phyloP scores from a whole-genome alignment of 1,139 yeast species.

The Eremothecium sinecaudum region DNA sequence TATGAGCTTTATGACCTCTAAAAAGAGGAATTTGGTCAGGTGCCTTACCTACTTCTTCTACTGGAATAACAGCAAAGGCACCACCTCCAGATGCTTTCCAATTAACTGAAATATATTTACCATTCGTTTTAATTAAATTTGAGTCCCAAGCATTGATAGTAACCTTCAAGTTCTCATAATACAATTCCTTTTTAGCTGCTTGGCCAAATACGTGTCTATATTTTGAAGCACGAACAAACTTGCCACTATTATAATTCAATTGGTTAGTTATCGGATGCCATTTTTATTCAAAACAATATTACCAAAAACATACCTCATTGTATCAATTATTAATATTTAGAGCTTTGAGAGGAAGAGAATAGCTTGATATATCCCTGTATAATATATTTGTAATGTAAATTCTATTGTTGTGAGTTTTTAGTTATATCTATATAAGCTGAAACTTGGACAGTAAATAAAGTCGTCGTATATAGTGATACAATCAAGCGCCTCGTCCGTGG shows the following conservation, averaged over 20 bases:
- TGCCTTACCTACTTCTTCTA: slow-evolving; percentile 79
- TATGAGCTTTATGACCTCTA: slow-evolving; percentile 93
- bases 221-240: slow-evolving; percentile 92
- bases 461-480: too few species aligned
- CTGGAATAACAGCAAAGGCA: slow-evolving; percentile 87
- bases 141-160: slow-evolving; percentile 96
- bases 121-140: slow-evolving; percentile 74
- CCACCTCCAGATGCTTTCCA: slow-evolving; percentile 98
- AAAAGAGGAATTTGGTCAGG: slow-evolving; percentile 90
- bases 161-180: slow-evolving; percentile 76
- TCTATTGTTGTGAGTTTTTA: too few species aligned
- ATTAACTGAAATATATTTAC: slow-evolving; percentile 74
- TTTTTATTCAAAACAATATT: too few species aligned
- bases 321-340: too few species aligned
- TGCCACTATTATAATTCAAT: slow-evolving; percentile 49
- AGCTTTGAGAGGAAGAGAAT: too few species aligned
- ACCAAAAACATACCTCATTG: background rate
- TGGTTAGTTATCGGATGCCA: background rate
- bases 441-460: too few species aligned
- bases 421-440: too few species aligned
- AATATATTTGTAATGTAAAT: too few species aligned
- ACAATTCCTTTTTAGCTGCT: slow-evolving; percentile 74
- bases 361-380: too few species aligned
- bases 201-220: slow-evolving; percentile 95
- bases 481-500: slow-evolving; percentile 7